Conservation (phyloP, 106 monocot genomes). For the Dioscorea alata region DNA sequence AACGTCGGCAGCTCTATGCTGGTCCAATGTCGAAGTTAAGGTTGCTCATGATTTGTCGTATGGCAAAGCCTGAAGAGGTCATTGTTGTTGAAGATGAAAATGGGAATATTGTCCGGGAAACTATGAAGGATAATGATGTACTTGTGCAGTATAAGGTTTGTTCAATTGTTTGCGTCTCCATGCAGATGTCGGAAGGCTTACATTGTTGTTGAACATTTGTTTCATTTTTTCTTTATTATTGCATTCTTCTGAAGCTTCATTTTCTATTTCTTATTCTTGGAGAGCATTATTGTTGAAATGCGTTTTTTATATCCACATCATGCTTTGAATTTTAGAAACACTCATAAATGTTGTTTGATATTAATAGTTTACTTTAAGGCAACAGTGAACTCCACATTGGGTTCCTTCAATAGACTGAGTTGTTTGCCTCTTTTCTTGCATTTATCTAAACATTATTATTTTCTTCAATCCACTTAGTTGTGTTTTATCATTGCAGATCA, state of each 20-base stretch:
- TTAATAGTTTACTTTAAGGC: not conserved
- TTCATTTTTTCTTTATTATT: not conserved
- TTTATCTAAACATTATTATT: too few species aligned
- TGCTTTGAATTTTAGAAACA: not conserved
- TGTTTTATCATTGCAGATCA: conserved; percentile 55
- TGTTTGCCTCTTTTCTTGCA: not conserved
- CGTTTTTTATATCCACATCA: too few species aligned
- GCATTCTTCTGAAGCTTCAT: not conserved
- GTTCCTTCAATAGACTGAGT: not conserved
- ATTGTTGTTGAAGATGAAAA: conserved; percentile 99
- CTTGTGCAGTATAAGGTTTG: conserved; percentile 98
- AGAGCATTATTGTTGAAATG: not conserved
- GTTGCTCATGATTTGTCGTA: conserved; percentile 97
- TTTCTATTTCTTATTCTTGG: not conserved
- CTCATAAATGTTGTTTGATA: not conserved
- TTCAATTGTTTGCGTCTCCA: not conserved
- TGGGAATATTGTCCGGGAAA: conserved; percentile 99
- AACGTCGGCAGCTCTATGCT: conserved; percentile 81
- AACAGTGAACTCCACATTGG: not conserved
- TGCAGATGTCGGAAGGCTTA: not conserved
- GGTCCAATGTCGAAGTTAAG: conserved; percentile 84
- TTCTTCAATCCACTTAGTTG: not conserved
- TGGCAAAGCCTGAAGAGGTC: conserved; percentile 99
- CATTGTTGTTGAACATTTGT: not conserved
- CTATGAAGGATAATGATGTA: conserved; percentile 98